These are phyloP conservation scores for Hypoxylon fragiforme DNA, from an alignment of 495 filamentous ascomycete species.

Conservation along the genomic window DNA sequence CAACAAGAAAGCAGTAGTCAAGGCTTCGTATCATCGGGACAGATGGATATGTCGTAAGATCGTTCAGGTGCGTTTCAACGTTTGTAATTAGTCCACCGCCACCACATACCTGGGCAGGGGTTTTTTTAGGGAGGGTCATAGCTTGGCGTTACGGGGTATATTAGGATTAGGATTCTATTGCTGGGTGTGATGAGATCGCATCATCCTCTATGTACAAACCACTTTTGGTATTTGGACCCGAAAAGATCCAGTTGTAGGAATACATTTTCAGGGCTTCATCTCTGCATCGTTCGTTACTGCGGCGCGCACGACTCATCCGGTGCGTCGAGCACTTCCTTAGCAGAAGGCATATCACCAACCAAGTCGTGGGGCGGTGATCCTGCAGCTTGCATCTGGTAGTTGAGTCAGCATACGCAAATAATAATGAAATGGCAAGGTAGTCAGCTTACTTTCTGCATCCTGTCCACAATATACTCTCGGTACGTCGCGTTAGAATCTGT, in stretches of 20 bases:
- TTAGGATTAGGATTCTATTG: slow-evolving; percentile 26
- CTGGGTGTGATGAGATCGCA: slow-evolving; percentile 35
- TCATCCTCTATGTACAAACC: slow-evolving; percentile 16
- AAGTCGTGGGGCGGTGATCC: slow-evolving; percentile 89
- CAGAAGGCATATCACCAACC: slow-evolving; percentile 82
- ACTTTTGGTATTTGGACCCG: slow-evolving; percentile 17
- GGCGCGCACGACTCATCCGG: slow-evolving; percentile 72
- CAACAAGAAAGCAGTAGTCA: slow-evolving; percentile 24
- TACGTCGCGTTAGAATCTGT: slow-evolving; percentile 78
- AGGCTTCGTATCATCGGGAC: slow-evolving; percentile 22
- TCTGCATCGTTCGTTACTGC: slow-evolving; percentile 54
- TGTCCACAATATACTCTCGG: slow-evolving; percentile 90
- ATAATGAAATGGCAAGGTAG: slow-evolving; percentile 4
- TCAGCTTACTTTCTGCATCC: slow-evolving; percentile 89
- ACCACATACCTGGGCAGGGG: slow-evolving; percentile 5
- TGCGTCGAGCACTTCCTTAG: slow-evolving; percentile 70
- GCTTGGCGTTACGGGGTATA: slow-evolving; percentile 28
- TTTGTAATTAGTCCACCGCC: slow-evolving; percentile 8
- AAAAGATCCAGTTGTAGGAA: slow-evolving; percentile 27
- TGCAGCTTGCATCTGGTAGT: slow-evolving; percentile 83
- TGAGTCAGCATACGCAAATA: slow-evolving; percentile 29
- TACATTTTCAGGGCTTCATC: slow-evolving; percentile 12
- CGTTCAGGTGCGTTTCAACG: background rate
- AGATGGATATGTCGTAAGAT: slow-evolving; percentile 39
- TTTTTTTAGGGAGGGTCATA: slow-evolving; percentile 19